Base-by-base conservation (phyloP, 129 eudicot species). In the Tagetes erecta region DNA sequence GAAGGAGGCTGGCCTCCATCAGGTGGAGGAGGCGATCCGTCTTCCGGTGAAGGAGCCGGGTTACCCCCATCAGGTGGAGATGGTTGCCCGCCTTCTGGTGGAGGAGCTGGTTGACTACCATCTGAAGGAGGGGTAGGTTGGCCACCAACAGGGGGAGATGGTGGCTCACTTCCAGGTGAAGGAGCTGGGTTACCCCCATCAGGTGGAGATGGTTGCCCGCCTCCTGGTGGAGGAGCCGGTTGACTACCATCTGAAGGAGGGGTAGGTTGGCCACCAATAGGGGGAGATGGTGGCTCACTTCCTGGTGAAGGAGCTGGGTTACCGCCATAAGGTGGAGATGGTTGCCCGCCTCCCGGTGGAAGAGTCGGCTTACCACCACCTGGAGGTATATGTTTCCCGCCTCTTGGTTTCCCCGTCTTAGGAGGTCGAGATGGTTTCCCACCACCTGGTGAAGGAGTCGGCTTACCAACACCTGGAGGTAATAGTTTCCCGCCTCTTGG, bases 51-150 rank as follows among this genome's bases (percentile, higher is more conserved):
- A 20, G 27, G 27, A 36, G 20, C 8, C 11, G 75, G 76, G 6
- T 72, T 42, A 2, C 53, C 41, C 3, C 44, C 76, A 8, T 10
- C 67, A 20, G 76, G 76, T 8, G 76, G 76, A 11, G 76, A 13
- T 9, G 77, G 77, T 5, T 46, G 33, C 0, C 53, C 53, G 1
- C 40, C 65, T 2, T 41, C 42, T 11, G 63, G 52, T 1, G 71
- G 50, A 73, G 49, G 38, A 31, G 70, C 1, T 0, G 70, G 70
- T 3, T 49, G 47, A 1, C 68, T 47, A 0, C 59, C 69, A 0
- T 5, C 8, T 3, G 79, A 64, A 50, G 65, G 56, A 64, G 73
- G 75, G n/a, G 44, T 6, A 20, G 73, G 75, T 20, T 71, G 52
- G 3, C 50, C 37, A 5, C 39, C 75, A 4, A 3, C 64, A n/a